These are phyloP conservation scores for Juglanconis oblonga DNA, from an alignment of 2,329 filamentous ascomycete genomes.

Conservation along the genomic window DNA sequence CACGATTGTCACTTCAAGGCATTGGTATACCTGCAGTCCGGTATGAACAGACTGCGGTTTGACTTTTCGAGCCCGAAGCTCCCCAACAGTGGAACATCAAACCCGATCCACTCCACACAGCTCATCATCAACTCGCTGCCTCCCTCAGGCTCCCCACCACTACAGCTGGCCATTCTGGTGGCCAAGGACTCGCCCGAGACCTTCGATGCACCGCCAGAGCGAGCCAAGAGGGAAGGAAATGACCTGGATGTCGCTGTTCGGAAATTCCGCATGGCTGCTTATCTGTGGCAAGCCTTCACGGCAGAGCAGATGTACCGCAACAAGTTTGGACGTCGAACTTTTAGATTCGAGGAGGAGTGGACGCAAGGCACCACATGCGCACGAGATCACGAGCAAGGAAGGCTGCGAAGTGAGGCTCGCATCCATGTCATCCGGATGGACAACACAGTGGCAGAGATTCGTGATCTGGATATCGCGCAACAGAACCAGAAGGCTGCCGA, in stretches of 20 bases:
- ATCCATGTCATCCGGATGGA: constrained; percentile 81
- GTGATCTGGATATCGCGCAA: constrained; percentile 74
- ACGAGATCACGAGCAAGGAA: constrained; percentile 66
- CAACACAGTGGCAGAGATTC: constrained; percentile 81
- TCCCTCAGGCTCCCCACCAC: constrained; percentile 70
- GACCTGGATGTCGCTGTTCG: constrained; percentile 73
- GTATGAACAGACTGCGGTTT: constrained; percentile 82
- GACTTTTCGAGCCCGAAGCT: constrained; percentile 85
- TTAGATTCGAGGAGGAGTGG: constrained; percentile 95
- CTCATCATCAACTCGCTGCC: constrained; percentile 85
- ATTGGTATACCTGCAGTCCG: constrained; percentile 84
- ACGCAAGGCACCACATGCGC: constrained; percentile 75
- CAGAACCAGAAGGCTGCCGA: constrained; percentile 68
- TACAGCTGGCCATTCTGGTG: constrained; percentile 85
- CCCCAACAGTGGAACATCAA: constrained; percentile 63
- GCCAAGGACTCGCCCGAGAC: constrained; percentile 84
- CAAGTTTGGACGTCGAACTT: constrained; percentile 78
- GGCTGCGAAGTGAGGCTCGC: constrained; percentile 86
- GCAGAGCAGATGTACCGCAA: constrained; percentile 95
- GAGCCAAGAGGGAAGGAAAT: constrained; percentile 77
- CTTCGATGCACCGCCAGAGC: constrained; percentile 77
- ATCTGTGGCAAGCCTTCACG: constrained; percentile 96
- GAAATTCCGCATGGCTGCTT: constrained; percentile 93
- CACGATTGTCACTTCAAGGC: constrained; percentile 88
- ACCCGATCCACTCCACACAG: constrained; percentile 73